Evolutionary conservation across 2,329 filamentous ascomycete species (phyloP), one percentile per base, ranked within the genome.

Genomic region (Neofusicoccum laricinum): DNA sequence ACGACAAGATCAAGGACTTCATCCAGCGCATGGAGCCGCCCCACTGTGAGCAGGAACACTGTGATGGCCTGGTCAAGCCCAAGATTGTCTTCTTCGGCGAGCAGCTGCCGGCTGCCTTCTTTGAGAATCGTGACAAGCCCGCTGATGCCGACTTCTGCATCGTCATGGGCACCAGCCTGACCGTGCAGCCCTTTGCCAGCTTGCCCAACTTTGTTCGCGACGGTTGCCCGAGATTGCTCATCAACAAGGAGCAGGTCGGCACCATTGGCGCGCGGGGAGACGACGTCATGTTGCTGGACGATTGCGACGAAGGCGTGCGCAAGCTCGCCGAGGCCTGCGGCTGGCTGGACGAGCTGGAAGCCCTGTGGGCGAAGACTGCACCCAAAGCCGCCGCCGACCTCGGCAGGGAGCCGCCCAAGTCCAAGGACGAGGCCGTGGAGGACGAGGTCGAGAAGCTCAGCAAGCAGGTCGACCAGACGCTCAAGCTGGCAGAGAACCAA

Each of bases 11-110:
- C 90, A 84, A 84, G 70, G 79, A 85, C 67, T 85, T 88, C 65
- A 87, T 98, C 21, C 78, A 83, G 2, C 81, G 81, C 40, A 89
- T 86, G 25, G 81, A 86, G 30, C 90, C 96, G 0, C 92, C 94
- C 0, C 82, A 80, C 66, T 98, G 94, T 74, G 68, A 78, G 43
- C 77, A 80, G 4, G 72, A 80, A 8, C 74, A 79, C 19, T 98
- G 94, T 74, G 81, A 84, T 40, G 93, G 93, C 0, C 80, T 95
- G 2, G 92, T 97, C 41, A 97, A 97, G 78, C 93, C 93, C 0
- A 92, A 97, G 71, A 97, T 97, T 73, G 92, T 96, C 38, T 97
- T 97, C 79, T 97, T 97, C 70, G 93, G 93, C 58, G 93, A 96
- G 73, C 77, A 85, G 1, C 78, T 93, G 2, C 91, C 91, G 0